A percentile compares a stretch with the other conserved stretches of the same genome.
Evolutionary conservation across 768 basidiomycete species (phyloP).

Genomic region (Nidula microcarpa): DNA sequence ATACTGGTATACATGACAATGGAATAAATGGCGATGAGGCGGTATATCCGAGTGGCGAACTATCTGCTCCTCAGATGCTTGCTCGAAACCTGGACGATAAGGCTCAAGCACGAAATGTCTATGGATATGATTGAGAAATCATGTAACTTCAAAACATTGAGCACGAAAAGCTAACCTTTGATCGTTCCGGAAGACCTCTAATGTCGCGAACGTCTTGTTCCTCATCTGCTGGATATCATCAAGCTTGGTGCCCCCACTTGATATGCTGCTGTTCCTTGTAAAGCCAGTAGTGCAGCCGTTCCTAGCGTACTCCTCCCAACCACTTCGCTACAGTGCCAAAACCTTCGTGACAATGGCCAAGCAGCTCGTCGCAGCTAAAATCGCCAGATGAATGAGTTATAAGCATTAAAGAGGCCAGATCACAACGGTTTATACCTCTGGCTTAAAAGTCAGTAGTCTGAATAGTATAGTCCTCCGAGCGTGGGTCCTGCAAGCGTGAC

Average conservation of each 20-base stretch:
- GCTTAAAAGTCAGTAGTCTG: constrained; percentile 41
- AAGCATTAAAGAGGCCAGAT: not conserved
- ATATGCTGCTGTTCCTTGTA: constrained; percentile 21
- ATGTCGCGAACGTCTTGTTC: constrained; percentile 24
- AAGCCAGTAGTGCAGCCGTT: constrained; percentile 33
- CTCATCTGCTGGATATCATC: constrained; percentile 32
- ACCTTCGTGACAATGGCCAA: constrained; percentile 37
- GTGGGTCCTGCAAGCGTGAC: constrained; percentile 45
- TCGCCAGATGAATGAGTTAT: not conserved
- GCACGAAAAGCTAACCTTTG: constrained; percentile 39
- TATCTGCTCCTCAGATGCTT: constrained; percentile 13
- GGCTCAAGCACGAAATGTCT: constrained; percentile 55
- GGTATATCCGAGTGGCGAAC: constrained; percentile 31
- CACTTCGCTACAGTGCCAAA: constrained; percentile 44
- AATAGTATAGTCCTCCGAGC: constrained; percentile 37
- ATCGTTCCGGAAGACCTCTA: constrained; percentile 46
- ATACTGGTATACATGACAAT: constrained; percentile 73
- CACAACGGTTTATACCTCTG: constrained; percentile 27
- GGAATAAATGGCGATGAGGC: constrained; percentile 68
- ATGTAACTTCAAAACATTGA: not conserved
- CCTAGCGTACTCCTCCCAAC: constrained; percentile 37
- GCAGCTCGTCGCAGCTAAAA: constrained; percentile 47
- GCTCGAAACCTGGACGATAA: constrained; percentile 51
- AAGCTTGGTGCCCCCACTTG: constrained; percentile 26
- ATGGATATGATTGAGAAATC: not conserved